Evolutionary conservation across 2,329 filamentous ascomycete genomes (phyloP), one percentile per base, ranked within the genome.

Genomic region (Fonsecaea nubica): DNA sequence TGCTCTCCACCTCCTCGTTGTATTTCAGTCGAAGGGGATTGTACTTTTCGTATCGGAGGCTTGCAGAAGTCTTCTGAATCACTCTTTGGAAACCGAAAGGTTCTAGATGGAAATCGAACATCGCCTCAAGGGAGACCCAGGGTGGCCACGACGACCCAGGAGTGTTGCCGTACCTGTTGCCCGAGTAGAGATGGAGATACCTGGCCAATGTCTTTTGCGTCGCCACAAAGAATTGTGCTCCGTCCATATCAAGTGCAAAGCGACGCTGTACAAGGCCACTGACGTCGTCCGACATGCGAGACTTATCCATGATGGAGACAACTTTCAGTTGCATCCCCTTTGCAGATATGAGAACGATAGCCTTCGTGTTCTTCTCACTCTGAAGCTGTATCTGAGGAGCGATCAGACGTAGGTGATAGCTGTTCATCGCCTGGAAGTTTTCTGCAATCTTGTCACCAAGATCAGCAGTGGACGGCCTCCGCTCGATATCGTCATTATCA

Each of bases 301-400:
- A 90, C 79, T 96, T 97, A 80, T 99, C 95, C 91, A 98, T 97
- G 74, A 99, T 94, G 71, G 97, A 94, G 21, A 99, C 87, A 10
- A 99, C 91, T 81, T 98, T 98, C 64, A 98, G 87, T 77, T 98
- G 93, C 93, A 99, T 99, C 61, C 93, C 92, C 79, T 98, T 98
- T 33, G 93, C 93, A 2, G 94, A 95, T 55, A 98, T 89, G n/a
- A 99, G 84, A 4, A 97, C 91, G n/a, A 96, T 95, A 65, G 96
- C 91, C 78, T 96, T 97, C 68, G 90, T 90, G 78, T 99, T 98
- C 84, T 97, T 98, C 76, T 99, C 95, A 77, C 95, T 98, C 76
- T 99, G 94, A 53, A 99, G 85, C 77, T 99, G 95, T 66, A 99
- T 97, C 77, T 99, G 95, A 13, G 95, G 95, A 5, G 94, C 95